phyloP scores from a whole-genome alignment of 78 protist genomes.

The Pelomyxa schiedti region DNA sequence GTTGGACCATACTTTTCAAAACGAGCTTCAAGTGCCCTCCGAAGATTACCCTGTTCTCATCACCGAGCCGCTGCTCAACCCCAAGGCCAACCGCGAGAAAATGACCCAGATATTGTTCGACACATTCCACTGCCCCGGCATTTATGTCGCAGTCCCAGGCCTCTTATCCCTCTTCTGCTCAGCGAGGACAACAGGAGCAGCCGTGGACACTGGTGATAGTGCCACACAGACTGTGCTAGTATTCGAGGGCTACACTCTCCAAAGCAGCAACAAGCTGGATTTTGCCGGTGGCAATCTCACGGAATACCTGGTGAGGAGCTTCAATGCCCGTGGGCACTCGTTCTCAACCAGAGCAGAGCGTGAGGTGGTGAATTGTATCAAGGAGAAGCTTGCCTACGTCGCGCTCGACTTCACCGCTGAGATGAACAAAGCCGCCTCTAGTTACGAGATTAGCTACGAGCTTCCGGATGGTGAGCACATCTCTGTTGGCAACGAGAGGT shows the following conservation, averaged over 20 bases:
- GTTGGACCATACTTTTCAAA: slow-evolving; percentile 93
- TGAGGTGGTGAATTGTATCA: slow-evolving; percentile 80
- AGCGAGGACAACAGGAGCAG: slow-evolving; percentile 87
- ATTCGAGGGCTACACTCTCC: slow-evolving; percentile 85
- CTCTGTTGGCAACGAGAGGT: slow-evolving; percentile 65
- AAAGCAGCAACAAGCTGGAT: slow-evolving; percentile 74
- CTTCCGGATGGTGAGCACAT: slow-evolving; percentile 76
- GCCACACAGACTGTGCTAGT: slow-evolving; percentile 90
- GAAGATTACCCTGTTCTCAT: slow-evolving; percentile 89
- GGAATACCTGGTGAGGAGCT: too few relatives aligned
- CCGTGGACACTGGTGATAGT: slow-evolving; percentile 96
- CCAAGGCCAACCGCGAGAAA: slow-evolving; percentile 92
- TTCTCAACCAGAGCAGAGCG: slow-evolving; percentile 76
- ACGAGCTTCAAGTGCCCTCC: slow-evolving; percentile 88
- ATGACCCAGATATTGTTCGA: slow-evolving; percentile 93
- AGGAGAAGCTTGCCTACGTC: slow-evolving; percentile 76
- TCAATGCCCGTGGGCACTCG: slow-evolving; percentile 61
- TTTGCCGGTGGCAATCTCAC: too few relatives aligned
- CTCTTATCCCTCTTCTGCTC: slow-evolving; percentile 81
- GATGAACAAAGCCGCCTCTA: too few relatives aligned
- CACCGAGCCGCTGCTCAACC: slow-evolving; percentile 95
- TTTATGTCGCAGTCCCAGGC: slow-evolving; percentile 85
- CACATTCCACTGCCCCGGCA: slow-evolving; percentile 83
- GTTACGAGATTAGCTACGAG: slow-evolving; percentile 58
- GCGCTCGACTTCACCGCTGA: too few relatives aligned